Evolutionary conservation across 257 asterid genomes (phyloP).

Genomic region (Solanum pinnatisectum): DNA sequence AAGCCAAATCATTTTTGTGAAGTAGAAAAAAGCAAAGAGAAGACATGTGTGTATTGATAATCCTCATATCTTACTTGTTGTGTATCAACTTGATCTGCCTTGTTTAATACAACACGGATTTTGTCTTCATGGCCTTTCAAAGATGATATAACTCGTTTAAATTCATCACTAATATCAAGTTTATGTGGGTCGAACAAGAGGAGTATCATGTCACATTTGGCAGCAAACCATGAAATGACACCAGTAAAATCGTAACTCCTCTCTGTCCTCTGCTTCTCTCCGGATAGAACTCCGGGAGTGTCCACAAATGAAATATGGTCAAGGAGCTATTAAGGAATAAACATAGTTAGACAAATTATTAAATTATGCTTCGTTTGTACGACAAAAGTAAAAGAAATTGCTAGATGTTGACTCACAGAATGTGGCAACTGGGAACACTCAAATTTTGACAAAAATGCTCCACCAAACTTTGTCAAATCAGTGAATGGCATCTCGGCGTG

Average conservation of each 20-base stretch:
- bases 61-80: constrained; percentile 52
- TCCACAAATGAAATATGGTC: constrained; percentile 88
- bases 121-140: constrained; percentile 92
- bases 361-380: not conserved
- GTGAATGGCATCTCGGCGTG: constrained; percentile 79
- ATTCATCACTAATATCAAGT: constrained; percentile 94
- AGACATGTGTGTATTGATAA: not conserved
- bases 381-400: not conserved
- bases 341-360: not conserved
- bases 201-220: constrained; percentile 83
- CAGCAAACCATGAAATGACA: constrained; percentile 97
- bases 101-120: constrained; percentile 85
- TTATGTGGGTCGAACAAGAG: constrained; percentile 95
- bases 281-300: constrained; percentile 96
- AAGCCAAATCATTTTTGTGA: not conserved
- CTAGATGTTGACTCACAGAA: constrained; percentile 54
- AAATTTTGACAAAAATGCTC: constrained; percentile 85
- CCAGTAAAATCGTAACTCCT: constrained; percentile 97
- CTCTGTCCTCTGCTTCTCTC: constrained; percentile 90
- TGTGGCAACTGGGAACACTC: constrained; percentile 98
- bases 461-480: constrained; percentile 76
- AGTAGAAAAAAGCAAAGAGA: not conserved
- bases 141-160: constrained; percentile 83
- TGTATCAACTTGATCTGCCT: constrained; percentile 95
- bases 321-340: constrained; percentile 36